A percentile compares a stretch with the other conserved stretches of the same genome.
Conservation (phyloP, 139 green algal genomes). For the Volvox reticuliferus region DNA sequence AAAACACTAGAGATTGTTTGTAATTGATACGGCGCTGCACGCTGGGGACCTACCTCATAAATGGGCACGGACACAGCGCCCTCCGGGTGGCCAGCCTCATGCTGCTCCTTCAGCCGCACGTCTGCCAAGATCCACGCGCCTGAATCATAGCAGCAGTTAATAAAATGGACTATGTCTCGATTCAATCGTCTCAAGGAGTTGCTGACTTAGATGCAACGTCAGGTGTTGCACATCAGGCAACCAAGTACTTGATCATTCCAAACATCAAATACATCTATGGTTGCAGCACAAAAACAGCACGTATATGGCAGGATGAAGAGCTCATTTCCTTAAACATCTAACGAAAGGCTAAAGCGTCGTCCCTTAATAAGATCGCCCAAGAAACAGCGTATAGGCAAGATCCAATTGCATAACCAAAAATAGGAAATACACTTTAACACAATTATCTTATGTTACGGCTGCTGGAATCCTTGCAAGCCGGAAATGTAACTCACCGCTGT, state of each 20-base stretch:
- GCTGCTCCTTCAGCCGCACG: constrained; percentile 58
- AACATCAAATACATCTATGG: no score
- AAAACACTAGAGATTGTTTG: no score
- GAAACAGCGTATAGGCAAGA: background rate
- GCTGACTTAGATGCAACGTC: no score
- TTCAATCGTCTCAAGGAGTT: no score
- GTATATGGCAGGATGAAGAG: no score
- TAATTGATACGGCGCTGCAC: no score
- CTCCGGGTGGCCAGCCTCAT: constrained; percentile 42
- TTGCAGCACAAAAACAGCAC: no score
- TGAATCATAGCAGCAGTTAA: background rate
- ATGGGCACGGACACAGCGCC: constrained; percentile 58
- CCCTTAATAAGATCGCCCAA: background rate
- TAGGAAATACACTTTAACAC: background rate
- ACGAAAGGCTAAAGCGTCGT: background rate
- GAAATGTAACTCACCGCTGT: background rate
- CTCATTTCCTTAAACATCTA: no score
- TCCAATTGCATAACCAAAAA: background rate
- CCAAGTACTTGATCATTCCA: no score
- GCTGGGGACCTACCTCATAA: constrained; percentile 54
- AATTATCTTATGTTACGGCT: background rate
- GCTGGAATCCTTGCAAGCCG: background rate
- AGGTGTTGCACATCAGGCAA: no score
- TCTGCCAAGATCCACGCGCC: constrained; percentile 60
- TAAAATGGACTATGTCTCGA: no score